phyloP scores from a whole-genome alignment of 2,329 filamentous ascomycete species.

The Helminthosporium solani region DNA sequence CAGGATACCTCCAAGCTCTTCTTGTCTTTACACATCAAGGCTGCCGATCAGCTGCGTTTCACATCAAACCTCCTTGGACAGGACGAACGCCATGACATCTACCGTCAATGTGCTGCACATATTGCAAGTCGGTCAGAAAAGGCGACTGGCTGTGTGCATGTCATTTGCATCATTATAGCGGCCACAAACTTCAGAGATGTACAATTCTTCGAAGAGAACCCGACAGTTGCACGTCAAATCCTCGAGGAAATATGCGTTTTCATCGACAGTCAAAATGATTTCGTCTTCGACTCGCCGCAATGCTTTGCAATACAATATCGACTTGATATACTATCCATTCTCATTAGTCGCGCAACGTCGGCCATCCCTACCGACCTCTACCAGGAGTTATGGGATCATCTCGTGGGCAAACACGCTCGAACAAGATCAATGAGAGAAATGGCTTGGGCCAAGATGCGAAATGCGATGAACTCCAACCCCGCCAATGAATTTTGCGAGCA shows the following conservation, averaged over 20 bases:
- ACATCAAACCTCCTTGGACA: constrained; percentile 61
- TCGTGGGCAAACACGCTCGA: constrained; percentile 66
- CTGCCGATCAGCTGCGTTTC: constrained; percentile 60
- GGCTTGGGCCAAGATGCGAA: constrained; percentile 60
- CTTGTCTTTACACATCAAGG: constrained; percentile 64
- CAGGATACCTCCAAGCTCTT: constrained; percentile 58
- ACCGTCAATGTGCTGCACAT: constrained; percentile 66
- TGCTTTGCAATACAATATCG: constrained; percentile 32
- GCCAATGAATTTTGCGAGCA: constrained; percentile 33
- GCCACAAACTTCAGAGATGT: constrained; percentile 14
- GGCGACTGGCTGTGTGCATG: constrained; percentile 72
- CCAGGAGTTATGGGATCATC: constrained; percentile 66
- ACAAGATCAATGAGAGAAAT: constrained; percentile 62
- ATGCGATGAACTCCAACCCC: constrained; percentile 20
- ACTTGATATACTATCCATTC: constrained; percentile 57
- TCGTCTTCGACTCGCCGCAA: constrained; percentile 13
- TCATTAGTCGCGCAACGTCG: constrained; percentile 63
- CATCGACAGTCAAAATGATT: constrained; percentile 23
- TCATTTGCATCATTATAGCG: constrained; percentile 44
- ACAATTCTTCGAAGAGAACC: constrained; percentile 27
- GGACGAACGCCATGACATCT: constrained; percentile 63
- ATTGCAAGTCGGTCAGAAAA: constrained; percentile 63
- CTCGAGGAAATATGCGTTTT: constrained; percentile 45
- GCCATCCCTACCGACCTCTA: constrained; percentile 65
- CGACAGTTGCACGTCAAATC: constrained; percentile 30